Evolutionary conservation across 768 basidiomycete species (phyloP).

Genomic region (Pleurotus tuoliensis): DNA sequence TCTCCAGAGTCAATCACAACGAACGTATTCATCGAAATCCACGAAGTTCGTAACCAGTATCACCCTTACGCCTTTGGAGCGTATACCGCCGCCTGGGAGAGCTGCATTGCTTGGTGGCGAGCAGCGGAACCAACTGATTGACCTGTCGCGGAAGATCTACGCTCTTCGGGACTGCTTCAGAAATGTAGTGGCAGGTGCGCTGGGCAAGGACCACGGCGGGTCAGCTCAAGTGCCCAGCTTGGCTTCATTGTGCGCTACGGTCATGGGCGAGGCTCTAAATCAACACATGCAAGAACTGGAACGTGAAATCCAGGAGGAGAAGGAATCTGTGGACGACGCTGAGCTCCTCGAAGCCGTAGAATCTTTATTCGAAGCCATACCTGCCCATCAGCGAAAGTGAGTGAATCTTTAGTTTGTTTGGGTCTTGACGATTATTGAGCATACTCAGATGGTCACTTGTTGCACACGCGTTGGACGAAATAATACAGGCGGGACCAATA

Average conservation of each 20-base stretch:
- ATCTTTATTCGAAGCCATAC: constrained; percentile 49
- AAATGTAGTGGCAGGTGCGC: constrained; percentile 38
- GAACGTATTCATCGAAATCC: constrained; percentile 7
- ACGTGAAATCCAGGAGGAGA: constrained; percentile 22
- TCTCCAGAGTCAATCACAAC: not conserved
- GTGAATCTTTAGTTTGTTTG: not conserved
- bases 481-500: constrained; percentile 39
- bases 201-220: not conserved
- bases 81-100: constrained; percentile 34
- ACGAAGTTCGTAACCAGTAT: not conserved
- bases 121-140: constrained; percentile 28
- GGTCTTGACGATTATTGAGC: not conserved
- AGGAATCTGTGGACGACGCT: constrained; percentile 20
- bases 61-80: constrained; percentile 26
- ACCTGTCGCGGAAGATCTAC: constrained; percentile 45
- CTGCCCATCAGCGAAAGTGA: constrained; percentile 49
- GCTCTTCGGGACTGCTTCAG: constrained; percentile 54
- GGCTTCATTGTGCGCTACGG: constrained; percentile 41
- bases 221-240: constrained; percentile 27
- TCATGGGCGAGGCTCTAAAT: constrained; percentile 32
- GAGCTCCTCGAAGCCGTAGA: constrained; percentile 22
- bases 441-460: constrained; percentile 40
- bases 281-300: constrained; percentile 33
- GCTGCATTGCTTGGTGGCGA: constrained; percentile 28
- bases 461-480: constrained; percentile 48